phyloP scores from a whole-genome alignment of 768 basidiomycete species.

The Brasilioporus rufonigricans region DNA sequence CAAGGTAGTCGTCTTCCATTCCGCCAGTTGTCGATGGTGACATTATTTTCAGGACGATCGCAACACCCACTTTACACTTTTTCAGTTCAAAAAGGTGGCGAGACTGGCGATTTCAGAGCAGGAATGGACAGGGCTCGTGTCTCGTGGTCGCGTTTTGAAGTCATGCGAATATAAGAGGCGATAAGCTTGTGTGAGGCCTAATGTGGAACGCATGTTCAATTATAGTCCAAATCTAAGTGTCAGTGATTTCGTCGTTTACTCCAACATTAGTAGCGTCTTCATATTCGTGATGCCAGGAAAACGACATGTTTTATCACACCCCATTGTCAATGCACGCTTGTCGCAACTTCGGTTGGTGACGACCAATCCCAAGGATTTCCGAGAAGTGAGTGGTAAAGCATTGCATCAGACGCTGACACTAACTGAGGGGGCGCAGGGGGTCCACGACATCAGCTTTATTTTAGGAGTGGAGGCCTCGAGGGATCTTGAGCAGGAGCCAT shows the following conservation, averaged over 20 bases:
- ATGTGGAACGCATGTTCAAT: background rate
- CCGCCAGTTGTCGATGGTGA: background rate
- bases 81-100: constrained; percentile 70
- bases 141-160: constrained; percentile 61
- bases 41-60: constrained; percentile 56
- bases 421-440: constrained; percentile 47
- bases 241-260: background rate
- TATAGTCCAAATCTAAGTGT: background rate
- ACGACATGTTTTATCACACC: constrained; percentile 62
- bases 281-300: constrained; percentile 30
- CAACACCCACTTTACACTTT: constrained; percentile 83
- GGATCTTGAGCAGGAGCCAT: constrained; percentile 57
- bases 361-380: constrained; percentile 71
- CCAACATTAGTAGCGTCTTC: background rate
- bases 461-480: constrained; percentile 83
- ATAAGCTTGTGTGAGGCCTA: constrained; percentile 27
- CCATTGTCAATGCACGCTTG: constrained; percentile 69
- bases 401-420: background rate
- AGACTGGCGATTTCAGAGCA: constrained; percentile 47
- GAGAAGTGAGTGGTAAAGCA: constrained; percentile 53
- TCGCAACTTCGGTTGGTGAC: constrained; percentile 63
- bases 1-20: constrained; percentile 47
- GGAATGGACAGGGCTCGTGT: constrained; percentile 58
- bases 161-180: constrained; percentile 93
- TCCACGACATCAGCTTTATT: constrained; percentile 71